Evolutionary conservation across 164 flowering plant genomes (phyloP), one percentile per base, ranked within the genome.

Genomic region (Stephania cephalantha): DNA sequence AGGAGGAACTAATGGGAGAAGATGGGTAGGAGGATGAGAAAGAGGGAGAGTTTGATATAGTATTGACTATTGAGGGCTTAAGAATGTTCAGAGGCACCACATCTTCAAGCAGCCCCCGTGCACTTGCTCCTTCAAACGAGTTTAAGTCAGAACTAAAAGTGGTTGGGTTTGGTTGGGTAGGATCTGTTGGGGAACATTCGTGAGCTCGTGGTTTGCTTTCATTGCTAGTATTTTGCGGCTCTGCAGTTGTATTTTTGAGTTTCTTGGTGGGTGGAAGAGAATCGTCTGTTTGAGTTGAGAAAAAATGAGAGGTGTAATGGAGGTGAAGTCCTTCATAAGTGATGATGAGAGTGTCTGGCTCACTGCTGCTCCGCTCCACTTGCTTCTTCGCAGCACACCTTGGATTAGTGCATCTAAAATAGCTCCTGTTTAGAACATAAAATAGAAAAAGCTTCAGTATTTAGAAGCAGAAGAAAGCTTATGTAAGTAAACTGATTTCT

Each of bases 271-370:
- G 77, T 75, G 75, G 78, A n/a, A 22, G 13, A 35, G 45, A 22
- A 3, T 74, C 72, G 55, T 8, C 29, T 2, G 69, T 71, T 68
- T 72, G 73, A 30, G 29, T 8, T 35, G 58, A 46, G 9, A 78
- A 74, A 79, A 88, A 86, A 76, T 77, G 87, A 29, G 95, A 89
- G 31, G 86, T 81, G 64, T 87, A 95, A 75, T 95, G 99, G 67
- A 95, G 90, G 81, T 95, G 99, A 68, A 93, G 92, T 3, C 99
- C 99, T 82, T 95, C 99, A 48, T 95, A 95, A 68, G 99, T 93
- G 82, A 95, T 81, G 71, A 93, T 79, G 52, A 95, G 81, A 3
- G 90, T 87, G 46, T 91, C 97, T 1, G 89, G 88, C 71, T 95
- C 99, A 8, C 90, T 91, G 12, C 77, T 84, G 1, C 90, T 88